Percentiles rank a stretch among this genome's conserved stretches.
These are phyloP conservation scores for Coffea eugenioides DNA, from an alignment of 257 asterid species.

Conservation along the genomic window DNA sequence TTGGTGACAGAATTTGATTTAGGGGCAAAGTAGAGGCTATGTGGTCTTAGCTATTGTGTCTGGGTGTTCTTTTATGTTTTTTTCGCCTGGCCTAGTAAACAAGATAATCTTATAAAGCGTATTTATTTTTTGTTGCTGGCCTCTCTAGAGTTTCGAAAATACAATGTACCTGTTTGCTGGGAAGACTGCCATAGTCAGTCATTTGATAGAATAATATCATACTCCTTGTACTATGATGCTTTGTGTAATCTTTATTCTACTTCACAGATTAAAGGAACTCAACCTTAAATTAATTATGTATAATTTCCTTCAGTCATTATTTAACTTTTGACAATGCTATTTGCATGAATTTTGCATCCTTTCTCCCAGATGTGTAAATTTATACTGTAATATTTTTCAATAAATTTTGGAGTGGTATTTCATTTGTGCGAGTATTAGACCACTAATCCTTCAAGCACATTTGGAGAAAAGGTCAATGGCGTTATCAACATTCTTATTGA, in stretches of 20 bases:
- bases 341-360: neutral
- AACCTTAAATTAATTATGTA: neutral
- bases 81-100: neutral
- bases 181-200: neutral
- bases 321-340: neutral
- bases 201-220: neutral
- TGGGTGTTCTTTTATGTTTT: neutral
- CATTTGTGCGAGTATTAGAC: neutral
- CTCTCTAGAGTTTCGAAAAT: neutral
- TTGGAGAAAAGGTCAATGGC: neutral
- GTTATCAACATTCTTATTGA: neutral
- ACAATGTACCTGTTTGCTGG: neutral
- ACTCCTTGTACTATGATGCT: neutral
- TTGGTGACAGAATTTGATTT: neutral
- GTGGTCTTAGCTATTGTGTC: neutral
- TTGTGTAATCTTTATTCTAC: slow-evolving; percentile 8
- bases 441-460: neutral
- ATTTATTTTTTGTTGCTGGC: neutral
- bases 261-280: neutral
- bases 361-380: neutral
- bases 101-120: neutral
- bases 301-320: neutral
- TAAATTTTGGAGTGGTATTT: neutral
- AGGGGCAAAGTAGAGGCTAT: too few species aligned
- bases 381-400: too few species aligned